Conservation (phyloP, 805 yeast genomes). For the Lachancea quebecensis region DNA sequence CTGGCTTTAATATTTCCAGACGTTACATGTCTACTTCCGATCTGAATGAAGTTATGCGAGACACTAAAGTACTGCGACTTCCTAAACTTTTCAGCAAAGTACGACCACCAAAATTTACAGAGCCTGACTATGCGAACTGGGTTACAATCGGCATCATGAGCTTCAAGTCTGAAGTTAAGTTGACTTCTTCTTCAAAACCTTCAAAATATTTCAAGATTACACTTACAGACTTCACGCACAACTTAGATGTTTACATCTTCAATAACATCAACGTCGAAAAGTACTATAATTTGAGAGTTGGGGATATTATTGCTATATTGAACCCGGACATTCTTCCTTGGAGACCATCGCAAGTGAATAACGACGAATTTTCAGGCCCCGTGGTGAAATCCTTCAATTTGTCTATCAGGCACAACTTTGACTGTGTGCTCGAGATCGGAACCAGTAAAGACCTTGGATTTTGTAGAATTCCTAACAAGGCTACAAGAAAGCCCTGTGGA, state of each 20-base stretch:
- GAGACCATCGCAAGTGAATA: constrained; percentile 22
- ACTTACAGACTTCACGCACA: constrained; percentile 60
- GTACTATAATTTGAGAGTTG: constrained; percentile 67
- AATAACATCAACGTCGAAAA: constrained; percentile 55
- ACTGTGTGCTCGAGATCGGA: constrained; percentile 68
- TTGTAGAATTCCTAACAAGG: constrained; percentile 47
- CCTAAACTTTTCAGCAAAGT: constrained; percentile 59
- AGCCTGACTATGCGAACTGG: constrained; percentile 72
- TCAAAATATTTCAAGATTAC: constrained; percentile 54
- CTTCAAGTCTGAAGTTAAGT: constrained; percentile 46
- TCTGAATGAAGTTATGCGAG: constrained; percentile 36
- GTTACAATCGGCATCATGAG: constrained; percentile 67
- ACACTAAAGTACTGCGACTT: constrained; percentile 50
- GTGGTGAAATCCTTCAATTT: constrained; percentile 44
- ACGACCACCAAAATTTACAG: constrained; percentile 56
- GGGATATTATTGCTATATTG: constrained; percentile 65
- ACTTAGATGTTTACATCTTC: constrained; percentile 55
- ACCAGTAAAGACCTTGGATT: constrained; percentile 56
- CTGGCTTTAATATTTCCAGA: constrained; percentile 38
- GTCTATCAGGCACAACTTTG: constrained; percentile 42
- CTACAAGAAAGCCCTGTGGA: constrained; percentile 48
- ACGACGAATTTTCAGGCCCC: constrained; percentile 18
- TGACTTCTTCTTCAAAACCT: constrained; percentile 36
- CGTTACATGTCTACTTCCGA: constrained; percentile 39
- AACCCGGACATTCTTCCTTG: constrained; percentile 60